Base-by-base conservation (phyloP, 345 rosid genomes). In the Heritiera fomes region DNA sequence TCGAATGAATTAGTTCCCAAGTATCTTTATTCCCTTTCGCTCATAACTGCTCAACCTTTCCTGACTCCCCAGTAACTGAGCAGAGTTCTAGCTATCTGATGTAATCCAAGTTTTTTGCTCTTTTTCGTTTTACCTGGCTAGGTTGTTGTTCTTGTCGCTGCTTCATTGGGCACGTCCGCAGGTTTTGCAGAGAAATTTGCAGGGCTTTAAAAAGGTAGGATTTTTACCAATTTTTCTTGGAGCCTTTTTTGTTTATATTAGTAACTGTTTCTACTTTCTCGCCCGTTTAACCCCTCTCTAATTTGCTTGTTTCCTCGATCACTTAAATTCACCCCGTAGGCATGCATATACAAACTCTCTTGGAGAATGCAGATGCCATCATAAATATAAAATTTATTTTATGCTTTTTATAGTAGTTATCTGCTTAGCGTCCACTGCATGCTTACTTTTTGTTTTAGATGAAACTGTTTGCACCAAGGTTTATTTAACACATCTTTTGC, bases 91-190 rank as follows among this genome's bases (percentile, higher is more conserved):
- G 30, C 50, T 71, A 47, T 66, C 73, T 84, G 81, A 74, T 74
- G 70, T 55, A 11, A 80, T 78, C 73, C 40, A 81, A 73, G 75
- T 45, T 64, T 61, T 61, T 75, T n/a, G 32, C 69, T 75, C 56
- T 77, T 58, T 77, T 52, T 70, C 74, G 75, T 53, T 81, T 76
- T 60, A 30, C 45, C 71, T 15, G 75, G 82, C 58, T 77, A 84
- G 86, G 84, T 79, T 46, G 90, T 83, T 87, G 84, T 79, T 83
- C 64, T 80, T 82, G 83, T 82, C 80, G 85, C 86, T 79, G 88
- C 77, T 79, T 79, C 80, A 73, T 80, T 79, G 84, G 88, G 79
- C 87, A 87, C 62, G 76, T 76, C 77, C 67, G 75, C 87, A 85
- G 87, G 76, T 80, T 83, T 73, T 81, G 73, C 86, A 83, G 90